Conservation (phyloP, 2,329 filamentous ascomycete genomes). For the Neopestalotiopsis sp. region DNA sequence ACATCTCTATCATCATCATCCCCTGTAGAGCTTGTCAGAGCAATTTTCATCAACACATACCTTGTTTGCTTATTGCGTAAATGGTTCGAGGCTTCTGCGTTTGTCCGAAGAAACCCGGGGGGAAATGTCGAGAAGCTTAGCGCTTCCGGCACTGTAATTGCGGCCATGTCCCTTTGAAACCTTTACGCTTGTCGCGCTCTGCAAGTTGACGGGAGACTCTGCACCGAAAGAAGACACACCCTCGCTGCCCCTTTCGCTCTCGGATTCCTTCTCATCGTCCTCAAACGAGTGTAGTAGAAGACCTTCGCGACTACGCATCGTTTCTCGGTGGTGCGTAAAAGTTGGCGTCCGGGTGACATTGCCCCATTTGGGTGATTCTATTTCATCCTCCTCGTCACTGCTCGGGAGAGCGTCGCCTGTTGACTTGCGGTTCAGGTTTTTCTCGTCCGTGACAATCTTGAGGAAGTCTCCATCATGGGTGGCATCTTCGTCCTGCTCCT, state of each 20-base stretch:
- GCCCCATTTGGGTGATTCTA: slow-evolving; percentile 56
- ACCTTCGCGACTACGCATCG: slow-evolving; percentile 58
- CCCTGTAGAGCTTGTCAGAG: slow-evolving; percentile 10
- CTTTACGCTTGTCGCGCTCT: slow-evolving; percentile 74
- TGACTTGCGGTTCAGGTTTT: slow-evolving; percentile 42
- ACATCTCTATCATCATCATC: slow-evolving; percentile 22
- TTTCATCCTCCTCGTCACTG: slow-evolving; percentile 62
- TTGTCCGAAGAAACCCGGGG: slow-evolving; percentile 59
- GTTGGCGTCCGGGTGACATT: slow-evolving; percentile 54
- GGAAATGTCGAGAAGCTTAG: slow-evolving; percentile 72
- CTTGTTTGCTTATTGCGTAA: slow-evolving; percentile 26
- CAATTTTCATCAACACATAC: slow-evolving; percentile 12
- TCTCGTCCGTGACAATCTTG: slow-evolving; percentile 50
- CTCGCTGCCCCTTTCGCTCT: slow-evolving; percentile 24
- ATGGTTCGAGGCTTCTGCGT: slow-evolving; percentile 41
- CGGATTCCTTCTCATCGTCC: slow-evolving; percentile 38
- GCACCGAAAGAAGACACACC: slow-evolving; percentile 30
- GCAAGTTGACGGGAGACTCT: slow-evolving; percentile 43
- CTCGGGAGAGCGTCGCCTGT: slow-evolving; percentile 59
- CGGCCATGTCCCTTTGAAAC: slow-evolving; percentile 68
- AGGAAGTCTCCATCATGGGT: slow-evolving; percentile 76
- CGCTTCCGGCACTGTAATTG: slow-evolving; percentile 79
- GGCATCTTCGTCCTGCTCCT: slow-evolving; percentile 65
- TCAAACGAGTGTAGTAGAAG: slow-evolving; percentile 48
- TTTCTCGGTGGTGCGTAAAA: slow-evolving; percentile 52